phyloP scores from a whole-genome alignment of 164 flowering plant species.

The Vitis amurensis region DNA sequence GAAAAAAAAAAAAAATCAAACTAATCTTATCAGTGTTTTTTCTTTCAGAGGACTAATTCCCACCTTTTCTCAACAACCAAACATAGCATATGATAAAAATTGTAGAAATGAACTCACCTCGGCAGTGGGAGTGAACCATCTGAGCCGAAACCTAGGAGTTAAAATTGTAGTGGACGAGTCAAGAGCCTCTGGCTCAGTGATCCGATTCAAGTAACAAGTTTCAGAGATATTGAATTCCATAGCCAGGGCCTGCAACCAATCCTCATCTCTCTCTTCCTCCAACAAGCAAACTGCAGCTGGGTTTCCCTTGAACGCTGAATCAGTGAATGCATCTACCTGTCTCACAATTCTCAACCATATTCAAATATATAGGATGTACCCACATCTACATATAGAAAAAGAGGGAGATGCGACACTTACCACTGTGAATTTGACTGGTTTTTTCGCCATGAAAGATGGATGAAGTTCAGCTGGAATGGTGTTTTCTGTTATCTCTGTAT shows the following conservation, averaged over 20 bases:
- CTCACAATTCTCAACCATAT: not conserved
- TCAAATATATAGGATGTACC: not conserved
- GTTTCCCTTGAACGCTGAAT: constrained; percentile 74
- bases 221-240: constrained; percentile 67
- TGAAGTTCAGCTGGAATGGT: too few species aligned
- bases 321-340: constrained; percentile 90
- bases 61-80: too few species aligned
- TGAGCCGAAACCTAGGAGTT: constrained; percentile 52
- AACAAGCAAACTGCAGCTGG: constrained; percentile 86
- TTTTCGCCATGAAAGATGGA: constrained; percentile 32
- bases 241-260: constrained; percentile 72
- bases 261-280: constrained; percentile 64
- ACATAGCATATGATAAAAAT: too few species aligned
- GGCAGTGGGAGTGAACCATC: constrained; percentile 86
- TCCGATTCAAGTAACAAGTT: constrained; percentile 61
- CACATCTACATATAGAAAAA: too few species aligned
- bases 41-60: too few species aligned
- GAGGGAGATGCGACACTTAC: constrained; percentile 24
- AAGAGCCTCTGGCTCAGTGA: constrained; percentile 7
- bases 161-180: not conserved
- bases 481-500: too few species aligned
- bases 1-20: too few species aligned
- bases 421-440: constrained; percentile 49
- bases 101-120: constrained; percentile 43
- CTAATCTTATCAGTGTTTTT: too few species aligned